Percentiles rank a stretch among this genome's conserved stretches.
Evolutionary conservation across 257 asterid genomes (phyloP).

Genomic region (Thymus quinquecostatus): DNA sequence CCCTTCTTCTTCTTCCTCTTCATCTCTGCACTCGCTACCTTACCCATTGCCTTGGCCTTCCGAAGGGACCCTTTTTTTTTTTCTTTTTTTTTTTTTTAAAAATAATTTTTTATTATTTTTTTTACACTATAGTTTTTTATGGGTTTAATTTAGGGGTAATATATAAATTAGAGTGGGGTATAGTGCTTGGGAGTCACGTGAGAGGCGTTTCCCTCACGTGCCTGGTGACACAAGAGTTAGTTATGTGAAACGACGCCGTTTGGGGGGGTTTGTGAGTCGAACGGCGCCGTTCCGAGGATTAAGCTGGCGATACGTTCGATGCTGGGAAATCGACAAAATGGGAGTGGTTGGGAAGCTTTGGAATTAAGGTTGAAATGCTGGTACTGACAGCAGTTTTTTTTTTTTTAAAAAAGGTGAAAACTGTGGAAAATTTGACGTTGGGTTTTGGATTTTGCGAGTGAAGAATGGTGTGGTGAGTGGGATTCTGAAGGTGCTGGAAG

Average conservation of each 20-base stretch:
- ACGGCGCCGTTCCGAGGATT: neutral
- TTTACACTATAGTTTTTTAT: neutral
- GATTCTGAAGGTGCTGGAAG: too few relatives aligned
- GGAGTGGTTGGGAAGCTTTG: neutral
- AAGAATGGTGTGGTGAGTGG: neutral
- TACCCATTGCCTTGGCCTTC: constrained; percentile 57
- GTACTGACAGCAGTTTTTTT: neutral
- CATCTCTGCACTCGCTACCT: constrained; percentile 62
- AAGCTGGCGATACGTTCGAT: neutral
- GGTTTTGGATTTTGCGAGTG: neutral
- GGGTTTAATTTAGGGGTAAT: constrained; percentile 5
- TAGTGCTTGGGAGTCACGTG: too few relatives aligned
- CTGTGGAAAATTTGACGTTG: neutral
- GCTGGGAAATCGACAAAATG: neutral
- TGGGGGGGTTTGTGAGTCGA: too few relatives aligned
- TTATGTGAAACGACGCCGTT: too few relatives aligned
- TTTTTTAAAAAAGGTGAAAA: neutral
- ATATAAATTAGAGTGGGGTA: neutral
- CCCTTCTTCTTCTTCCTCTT: constrained; percentile 84
- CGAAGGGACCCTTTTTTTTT: constrained; percentile 64
- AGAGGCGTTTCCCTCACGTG: too few relatives aligned
- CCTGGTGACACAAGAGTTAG: too few relatives aligned
- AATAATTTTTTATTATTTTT: neutral
- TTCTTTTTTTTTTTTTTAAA: constrained; percentile 12
- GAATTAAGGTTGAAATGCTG: neutral